Evolutionary conservation across 768 basidiomycete species (phyloP).

Genomic region (Pleurotus platypus): DNA sequence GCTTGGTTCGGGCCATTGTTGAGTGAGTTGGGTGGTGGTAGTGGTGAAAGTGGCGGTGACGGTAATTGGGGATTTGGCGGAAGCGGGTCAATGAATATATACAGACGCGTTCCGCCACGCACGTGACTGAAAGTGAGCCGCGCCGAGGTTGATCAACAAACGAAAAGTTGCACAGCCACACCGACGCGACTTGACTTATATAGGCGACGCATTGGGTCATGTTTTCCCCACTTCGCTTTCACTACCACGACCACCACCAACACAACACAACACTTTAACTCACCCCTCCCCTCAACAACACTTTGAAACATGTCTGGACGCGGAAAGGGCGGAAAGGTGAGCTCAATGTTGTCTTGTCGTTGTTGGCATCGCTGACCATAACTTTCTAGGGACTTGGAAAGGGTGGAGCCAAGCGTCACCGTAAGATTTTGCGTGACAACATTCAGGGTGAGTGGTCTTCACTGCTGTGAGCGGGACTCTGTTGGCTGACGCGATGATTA

Average conservation of each 20-base stretch:
- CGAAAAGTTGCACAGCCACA: slow-evolving; percentile 23
- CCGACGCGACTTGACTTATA: slow-evolving; percentile 12
- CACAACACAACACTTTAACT: slow-evolving; percentile 3
- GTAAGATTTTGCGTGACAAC: slow-evolving; percentile 79
- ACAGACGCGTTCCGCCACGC: slow-evolving; percentile 18
- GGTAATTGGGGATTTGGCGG: neutral
- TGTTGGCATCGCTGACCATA: neutral
- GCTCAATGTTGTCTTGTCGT: neutral
- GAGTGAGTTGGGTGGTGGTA: slow-evolving; percentile 2
- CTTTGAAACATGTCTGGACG: slow-evolving; percentile 65
- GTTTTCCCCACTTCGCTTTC: slow-evolving; percentile 16
- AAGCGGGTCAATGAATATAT: slow-evolving; percentile 18
- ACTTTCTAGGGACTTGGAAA: slow-evolving; percentile 72
- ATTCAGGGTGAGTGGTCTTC: slow-evolving; percentile 46
- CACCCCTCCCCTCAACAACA: no score
- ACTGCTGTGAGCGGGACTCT: neutral
- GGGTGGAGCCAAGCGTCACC: slow-evolving; percentile 80
- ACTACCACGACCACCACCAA: neutral
- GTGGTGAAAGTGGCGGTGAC: slow-evolving; percentile 9
- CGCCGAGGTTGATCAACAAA: slow-evolving; percentile 16
- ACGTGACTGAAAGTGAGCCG: slow-evolving; percentile 14
- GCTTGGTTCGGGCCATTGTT: slow-evolving; percentile 54
- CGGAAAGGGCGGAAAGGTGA: slow-evolving; percentile 78
- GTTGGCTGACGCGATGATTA: slow-evolving; percentile 14
- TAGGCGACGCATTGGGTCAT: slow-evolving; percentile 5